A percentile compares a stretch with the other conserved stretches of the same genome.
phyloP scores from a whole-genome alignment of 2,329 filamentous ascomycete species.

The Botrytis squamosa region DNA sequence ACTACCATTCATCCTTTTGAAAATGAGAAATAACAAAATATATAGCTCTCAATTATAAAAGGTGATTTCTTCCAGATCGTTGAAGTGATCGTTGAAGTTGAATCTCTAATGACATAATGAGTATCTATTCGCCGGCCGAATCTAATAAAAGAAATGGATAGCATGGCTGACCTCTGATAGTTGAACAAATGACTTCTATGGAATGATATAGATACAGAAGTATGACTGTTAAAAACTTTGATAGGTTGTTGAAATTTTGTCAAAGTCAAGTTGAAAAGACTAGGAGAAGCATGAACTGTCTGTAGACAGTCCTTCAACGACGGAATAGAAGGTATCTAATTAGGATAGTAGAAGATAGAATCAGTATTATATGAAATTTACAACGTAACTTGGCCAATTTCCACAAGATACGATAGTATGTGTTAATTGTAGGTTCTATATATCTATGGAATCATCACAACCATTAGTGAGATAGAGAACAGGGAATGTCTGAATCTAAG shows the following conservation, averaged over 20 bases:
- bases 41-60: not conserved
- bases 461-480: no score
- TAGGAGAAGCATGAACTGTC: not conserved
- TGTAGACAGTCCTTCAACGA: not conserved
- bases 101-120: not conserved
- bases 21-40: not conserved
- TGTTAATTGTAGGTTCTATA: not conserved
- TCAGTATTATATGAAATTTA: not conserved
- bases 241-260: not conserved
- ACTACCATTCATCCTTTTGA: not conserved
- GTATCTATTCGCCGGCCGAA: not conserved
- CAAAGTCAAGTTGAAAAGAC: not conserved
- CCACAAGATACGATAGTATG: not conserved
- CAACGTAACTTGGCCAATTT: not conserved
- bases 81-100: not conserved
- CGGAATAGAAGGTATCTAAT: not conserved
- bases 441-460: not conserved
- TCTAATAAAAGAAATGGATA: not conserved
- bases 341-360: not conserved
- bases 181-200: no score
- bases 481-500: not conserved
- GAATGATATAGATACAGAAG: not conserved
- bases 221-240: not conserved
- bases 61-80: not conserved
- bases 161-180: not conserved